These are phyloP conservation scores for Salix dunnii DNA, from an alignment of 345 rosid species.

Conservation along the genomic window DNA sequence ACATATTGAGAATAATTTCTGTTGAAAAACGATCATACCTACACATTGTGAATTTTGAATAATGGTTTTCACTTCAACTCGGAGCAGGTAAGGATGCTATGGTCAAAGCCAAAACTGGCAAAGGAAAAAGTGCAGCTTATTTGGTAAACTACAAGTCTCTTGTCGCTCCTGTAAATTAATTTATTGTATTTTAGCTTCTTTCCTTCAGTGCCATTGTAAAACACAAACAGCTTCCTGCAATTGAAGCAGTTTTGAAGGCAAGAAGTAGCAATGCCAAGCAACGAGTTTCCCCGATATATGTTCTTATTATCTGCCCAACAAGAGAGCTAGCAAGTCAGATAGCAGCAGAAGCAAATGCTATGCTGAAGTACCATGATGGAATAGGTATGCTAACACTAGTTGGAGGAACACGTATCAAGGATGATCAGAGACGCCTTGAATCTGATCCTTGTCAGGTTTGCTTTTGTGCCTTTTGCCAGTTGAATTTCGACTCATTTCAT, in stretches of 20 bases:
- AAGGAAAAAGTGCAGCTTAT: slow-evolving; percentile 84
- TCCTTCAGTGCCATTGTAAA: slow-evolving; percentile 41
- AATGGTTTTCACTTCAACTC: slow-evolving; percentile 15
- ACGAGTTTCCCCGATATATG: slow-evolving; percentile 49
- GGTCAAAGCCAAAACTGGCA: slow-evolving; percentile 91
- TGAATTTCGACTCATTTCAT: slow-evolving; percentile 5
- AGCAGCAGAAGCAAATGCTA: slow-evolving; percentile 87
- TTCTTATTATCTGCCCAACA: slow-evolving; percentile 85
- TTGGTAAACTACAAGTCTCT: slow-evolving; percentile 52
- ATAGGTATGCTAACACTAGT: slow-evolving; percentile 81
- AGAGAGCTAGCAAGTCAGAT: slow-evolving; percentile 95
- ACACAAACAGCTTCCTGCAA: slow-evolving; percentile 92
- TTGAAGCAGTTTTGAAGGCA: slow-evolving; percentile 93
- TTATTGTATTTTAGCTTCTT: slow-evolving; percentile 18
- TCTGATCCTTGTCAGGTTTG: slow-evolving; percentile 87
- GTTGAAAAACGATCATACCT: not conserved
- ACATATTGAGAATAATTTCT: not conserved
- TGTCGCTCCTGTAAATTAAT: slow-evolving; percentile 11
- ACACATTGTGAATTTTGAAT: not conserved
- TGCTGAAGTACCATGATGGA: slow-evolving; percentile 76
- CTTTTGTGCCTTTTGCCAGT: not conserved
- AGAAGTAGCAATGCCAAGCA: slow-evolving; percentile 31
- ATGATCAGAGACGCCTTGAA: slow-evolving; percentile 76
- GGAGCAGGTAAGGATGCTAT: slow-evolving; percentile 83
- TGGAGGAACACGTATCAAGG: slow-evolving; percentile 94